Base-by-base conservation (phyloP, 2,329 filamentous ascomycete genomes). In the Diaporthe citri region DNA sequence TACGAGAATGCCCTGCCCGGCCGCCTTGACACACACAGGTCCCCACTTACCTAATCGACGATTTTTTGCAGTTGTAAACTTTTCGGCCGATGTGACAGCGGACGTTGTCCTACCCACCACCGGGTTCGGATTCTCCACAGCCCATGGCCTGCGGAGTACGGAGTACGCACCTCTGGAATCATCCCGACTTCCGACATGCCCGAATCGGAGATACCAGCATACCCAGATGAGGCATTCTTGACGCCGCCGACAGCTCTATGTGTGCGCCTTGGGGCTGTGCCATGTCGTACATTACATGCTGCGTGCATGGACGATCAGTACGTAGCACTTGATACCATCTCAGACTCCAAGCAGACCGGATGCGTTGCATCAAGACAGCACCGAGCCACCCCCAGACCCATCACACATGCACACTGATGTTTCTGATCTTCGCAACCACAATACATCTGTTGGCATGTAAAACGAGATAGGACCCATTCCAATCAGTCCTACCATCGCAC, bases 151-250 rank as follows among this genome's bases (percentile, higher is more conserved):
- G 46, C 64, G 46, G 64, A 51, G 43, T 2, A 57, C 64, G 62
- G 43, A 48, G 39, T 36, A 34, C 22, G 46, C 43, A 43, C 46
- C 43, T 17, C 20, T 51, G 62, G 43, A 67, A 67, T 52, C 62
- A 52, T 67, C 64, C 64, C 64, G 64, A 67, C 64, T 67, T 41
- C 46, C 64, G 64, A 64, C 59, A 15, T 48, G 41, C n/a, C 41
- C 59, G 17, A 43, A 8, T 64, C 59, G 41, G 25, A 64, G 59
- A 64, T 28, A 64, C 13, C 59, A 31, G 28, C 10, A 43, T 13
- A 17, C 22, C 57, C 57, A 60, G 57, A 28, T 17, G 57, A 43
- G 57, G 57, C 36, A 39, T 60, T 60, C 56, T 60, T 39, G 36
- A 25, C 5, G 10, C 56, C 34, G 56, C 34, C 59, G 20, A 25